A percentile compares a stretch with the other conserved stretches of the same genome.
phyloP scores from a whole-genome alignment of 108 stramenopile species.

The Nitzschia palea region DNA sequence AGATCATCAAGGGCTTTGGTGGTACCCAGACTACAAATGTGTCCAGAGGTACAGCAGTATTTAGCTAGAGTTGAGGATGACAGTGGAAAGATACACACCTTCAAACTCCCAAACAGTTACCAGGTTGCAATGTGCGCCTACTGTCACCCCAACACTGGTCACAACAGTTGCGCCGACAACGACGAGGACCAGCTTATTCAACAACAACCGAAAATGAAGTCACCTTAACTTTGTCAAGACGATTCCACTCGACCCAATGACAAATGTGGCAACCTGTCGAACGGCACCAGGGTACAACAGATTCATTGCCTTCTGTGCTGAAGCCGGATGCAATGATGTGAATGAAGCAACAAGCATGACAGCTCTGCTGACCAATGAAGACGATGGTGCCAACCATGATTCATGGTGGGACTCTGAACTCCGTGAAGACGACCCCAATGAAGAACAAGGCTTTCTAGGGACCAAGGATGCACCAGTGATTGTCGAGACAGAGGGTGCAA shows the following conservation, averaged over 20 bases:
- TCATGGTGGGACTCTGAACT: too few relatives aligned
- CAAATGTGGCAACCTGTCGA: background rate
- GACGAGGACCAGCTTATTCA: background rate
- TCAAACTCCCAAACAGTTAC: constrained; percentile 35
- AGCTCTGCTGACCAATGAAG: too few relatives aligned
- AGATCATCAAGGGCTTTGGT: constrained; percentile 8
- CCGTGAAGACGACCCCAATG: too few relatives aligned
- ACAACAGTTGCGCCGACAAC: background rate
- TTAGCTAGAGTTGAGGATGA: constrained; percentile 37
- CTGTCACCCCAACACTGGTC: constrained; percentile 49
- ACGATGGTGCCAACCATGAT: too few relatives aligned
- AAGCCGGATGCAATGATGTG: too few relatives aligned
- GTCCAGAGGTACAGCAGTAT: background rate
- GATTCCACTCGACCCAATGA: background rate
- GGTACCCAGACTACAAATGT: background rate
- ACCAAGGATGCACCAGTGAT: too few relatives aligned
- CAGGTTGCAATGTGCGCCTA: constrained; percentile 20
- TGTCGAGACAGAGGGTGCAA: too few relatives aligned
- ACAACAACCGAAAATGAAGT: background rate
- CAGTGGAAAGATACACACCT: constrained; percentile 19
- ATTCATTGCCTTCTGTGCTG: background rate
- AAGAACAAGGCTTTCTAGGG: too few relatives aligned
- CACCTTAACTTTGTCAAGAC: background rate
- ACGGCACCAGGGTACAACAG: background rate
- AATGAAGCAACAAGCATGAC: too few relatives aligned